A percentile compares a stretch with the other conserved stretches of the same genome.
Conservation (phyloP, 805 yeast genomes). For the Lipomyces orientalis region DNA sequence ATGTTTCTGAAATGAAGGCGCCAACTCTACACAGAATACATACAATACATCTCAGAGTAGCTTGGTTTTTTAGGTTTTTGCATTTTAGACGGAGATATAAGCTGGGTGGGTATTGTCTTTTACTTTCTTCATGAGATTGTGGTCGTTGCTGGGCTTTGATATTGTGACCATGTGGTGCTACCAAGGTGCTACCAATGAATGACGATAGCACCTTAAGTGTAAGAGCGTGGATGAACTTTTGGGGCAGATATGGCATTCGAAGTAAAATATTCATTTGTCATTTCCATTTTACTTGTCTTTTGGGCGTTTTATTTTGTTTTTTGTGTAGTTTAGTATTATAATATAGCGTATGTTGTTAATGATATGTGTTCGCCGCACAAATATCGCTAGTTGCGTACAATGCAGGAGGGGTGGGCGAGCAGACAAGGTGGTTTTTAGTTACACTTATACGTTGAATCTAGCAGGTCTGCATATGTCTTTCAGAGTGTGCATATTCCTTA, state of each 20-base stretch:
- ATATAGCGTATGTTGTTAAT: background rate
- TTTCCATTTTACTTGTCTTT: background rate
- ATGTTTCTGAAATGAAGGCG: background rate
- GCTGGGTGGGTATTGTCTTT: background rate
- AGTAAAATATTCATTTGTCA: background rate
- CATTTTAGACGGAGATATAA: background rate
- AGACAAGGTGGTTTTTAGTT: no score
- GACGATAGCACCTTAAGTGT: background rate
- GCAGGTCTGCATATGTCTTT: no score
- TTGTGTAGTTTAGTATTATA: constrained; percentile 1
- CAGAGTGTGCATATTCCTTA: no score
- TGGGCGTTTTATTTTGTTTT: constrained; percentile 9
- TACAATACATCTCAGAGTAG: background rate
- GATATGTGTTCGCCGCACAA: background rate
- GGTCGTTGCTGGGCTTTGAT: background rate
- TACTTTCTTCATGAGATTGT: background rate
- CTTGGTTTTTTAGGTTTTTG: background rate
- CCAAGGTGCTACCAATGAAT: background rate
- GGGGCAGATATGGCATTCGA: background rate
- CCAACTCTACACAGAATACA: background rate
- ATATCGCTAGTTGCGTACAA: background rate
- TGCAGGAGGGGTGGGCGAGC: background rate
- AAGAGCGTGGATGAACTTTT: background rate
- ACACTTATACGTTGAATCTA: no score
- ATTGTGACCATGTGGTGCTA: background rate